A percentile compares a stretch with the other conserved stretches of the same genome.
Conservation (phyloP, 371 early-diverging fungal species). For the Scutellospora calospora region DNA sequence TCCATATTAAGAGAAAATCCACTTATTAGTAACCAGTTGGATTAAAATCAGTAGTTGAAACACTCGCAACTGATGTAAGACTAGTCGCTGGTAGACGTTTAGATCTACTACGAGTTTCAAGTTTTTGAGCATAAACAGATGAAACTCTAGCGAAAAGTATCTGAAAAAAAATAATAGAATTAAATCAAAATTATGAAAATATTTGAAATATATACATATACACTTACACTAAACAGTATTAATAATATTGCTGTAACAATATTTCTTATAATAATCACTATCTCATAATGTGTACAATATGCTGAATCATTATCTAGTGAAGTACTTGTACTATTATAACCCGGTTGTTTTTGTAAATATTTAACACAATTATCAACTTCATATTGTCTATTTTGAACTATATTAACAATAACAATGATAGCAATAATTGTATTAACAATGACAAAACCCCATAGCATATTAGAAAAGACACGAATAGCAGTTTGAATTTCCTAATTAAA, state of each 20-base stretch:
- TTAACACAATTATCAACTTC: neutral
- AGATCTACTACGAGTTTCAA: too few relatives aligned
- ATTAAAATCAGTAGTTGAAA: too few relatives aligned
- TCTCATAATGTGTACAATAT: neutral
- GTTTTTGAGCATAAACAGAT: too few relatives aligned
- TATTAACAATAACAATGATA: neutral
- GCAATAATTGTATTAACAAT: neutral
- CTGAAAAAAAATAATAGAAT: too few relatives aligned
- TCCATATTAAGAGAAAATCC: too few relatives aligned
- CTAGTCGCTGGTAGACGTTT: too few relatives aligned
- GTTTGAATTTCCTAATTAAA: neutral
- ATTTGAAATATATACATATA: neutral
- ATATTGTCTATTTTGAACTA: neutral
- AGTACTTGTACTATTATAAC: neutral
- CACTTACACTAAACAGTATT: conserved; percentile 11
- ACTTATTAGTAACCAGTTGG: too few relatives aligned
- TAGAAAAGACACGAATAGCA: conserved; percentile 1
- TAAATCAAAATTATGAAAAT: too few relatives aligned
- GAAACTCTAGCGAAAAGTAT: too few relatives aligned
- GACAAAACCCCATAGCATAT: conserved; percentile 23
- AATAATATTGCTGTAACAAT: neutral
- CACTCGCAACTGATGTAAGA: too few relatives aligned
- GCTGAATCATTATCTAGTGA: neutral
- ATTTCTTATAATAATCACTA: neutral
- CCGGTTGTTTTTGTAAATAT: neutral